These are phyloP conservation scores for Neurospora sp. DNA, from an alignment of 495 filamentous ascomycete species.

Conservation along the genomic window DNA sequence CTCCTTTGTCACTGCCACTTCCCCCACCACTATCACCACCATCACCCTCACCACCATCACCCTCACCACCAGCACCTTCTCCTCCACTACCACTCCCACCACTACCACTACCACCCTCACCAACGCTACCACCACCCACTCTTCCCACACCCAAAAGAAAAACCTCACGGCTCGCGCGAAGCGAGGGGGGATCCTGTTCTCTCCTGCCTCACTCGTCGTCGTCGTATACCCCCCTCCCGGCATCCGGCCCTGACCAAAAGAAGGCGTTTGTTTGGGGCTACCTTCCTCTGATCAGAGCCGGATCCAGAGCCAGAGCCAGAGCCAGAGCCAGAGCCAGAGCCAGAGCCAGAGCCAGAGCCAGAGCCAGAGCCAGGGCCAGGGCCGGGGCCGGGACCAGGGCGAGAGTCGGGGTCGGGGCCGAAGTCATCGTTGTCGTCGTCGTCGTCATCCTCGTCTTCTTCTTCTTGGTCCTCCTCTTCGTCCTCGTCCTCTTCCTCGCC, in stretches of 20 bases:
- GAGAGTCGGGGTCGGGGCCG: not conserved
- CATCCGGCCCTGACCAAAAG: not conserved
- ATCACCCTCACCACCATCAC: no score
- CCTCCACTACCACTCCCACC: not conserved
- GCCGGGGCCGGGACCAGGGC: not conserved
- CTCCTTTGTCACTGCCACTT: not conserved
- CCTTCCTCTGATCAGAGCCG: not conserved
- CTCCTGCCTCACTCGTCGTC: not conserved
- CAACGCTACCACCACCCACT: not conserved
- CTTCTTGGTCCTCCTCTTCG: not conserved
- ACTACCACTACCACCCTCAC: not conserved
- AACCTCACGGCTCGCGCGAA: no score
- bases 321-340: not conserved
- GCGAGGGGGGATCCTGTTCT: no score
- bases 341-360: not conserved
- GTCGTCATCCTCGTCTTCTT: not conserved
- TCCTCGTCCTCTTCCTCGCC: not conserved
- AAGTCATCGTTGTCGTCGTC: not conserved
- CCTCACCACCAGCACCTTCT: no score
- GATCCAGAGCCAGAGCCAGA: not conserved
- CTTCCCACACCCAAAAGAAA: not conserved
- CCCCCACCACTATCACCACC: not conserved
- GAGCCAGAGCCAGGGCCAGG: no score
- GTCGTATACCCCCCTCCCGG: not conserved
- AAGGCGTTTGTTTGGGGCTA: not conserved